Evolutionary conservation across 2,329 filamentous ascomycete genomes (phyloP).

Genomic region (Phyllosticta citribraziliensis): DNA sequence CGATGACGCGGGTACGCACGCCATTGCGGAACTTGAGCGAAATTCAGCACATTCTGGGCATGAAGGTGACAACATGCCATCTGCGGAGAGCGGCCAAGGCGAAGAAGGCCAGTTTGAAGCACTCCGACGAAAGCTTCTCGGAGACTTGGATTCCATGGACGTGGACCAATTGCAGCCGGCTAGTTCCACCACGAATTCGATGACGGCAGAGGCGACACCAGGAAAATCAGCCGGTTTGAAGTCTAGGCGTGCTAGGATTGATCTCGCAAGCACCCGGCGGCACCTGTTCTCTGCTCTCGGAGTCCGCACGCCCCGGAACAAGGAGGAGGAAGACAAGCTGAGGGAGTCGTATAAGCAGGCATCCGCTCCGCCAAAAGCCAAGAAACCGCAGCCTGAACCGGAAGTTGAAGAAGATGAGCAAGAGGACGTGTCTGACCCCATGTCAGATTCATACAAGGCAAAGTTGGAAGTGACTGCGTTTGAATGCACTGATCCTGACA

Average conservation of each 20-base stretch:
- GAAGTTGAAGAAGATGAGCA: slow-evolving; percentile 12
- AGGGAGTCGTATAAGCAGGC: slow-evolving; percentile 28
- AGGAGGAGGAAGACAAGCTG: slow-evolving; percentile 56
- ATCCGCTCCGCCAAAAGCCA: not conserved
- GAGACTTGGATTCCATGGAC: not conserved
- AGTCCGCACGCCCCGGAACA: slow-evolving; percentile 56
- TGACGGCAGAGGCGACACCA: not conserved
- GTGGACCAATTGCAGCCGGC: not conserved
- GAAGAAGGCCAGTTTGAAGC: not conserved
- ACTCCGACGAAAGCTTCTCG: not conserved
- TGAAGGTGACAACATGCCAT: not conserved
- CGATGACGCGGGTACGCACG: not conserved
- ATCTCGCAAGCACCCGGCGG: slow-evolving; percentile 54
- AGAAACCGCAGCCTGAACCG: not conserved
- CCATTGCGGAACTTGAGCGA: not conserved
- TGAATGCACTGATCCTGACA: slow-evolving; percentile 59
- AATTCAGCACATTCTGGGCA: not conserved
- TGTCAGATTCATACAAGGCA: slow-evolving; percentile 57
- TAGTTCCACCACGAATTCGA: not conserved
- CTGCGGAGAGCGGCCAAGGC: not conserved
- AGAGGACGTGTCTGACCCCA: slow-evolving; percentile 29
- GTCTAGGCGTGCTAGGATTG: slow-evolving; percentile 15
- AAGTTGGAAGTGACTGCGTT: slow-evolving; percentile 69
- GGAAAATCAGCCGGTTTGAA: not conserved
- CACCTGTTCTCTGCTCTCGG: slow-evolving; percentile 66